These are phyloP conservation scores for Papiliotrema terrestris DNA, from an alignment of 1,284 basidiomycete genomes.

Conservation along the genomic window DNA sequence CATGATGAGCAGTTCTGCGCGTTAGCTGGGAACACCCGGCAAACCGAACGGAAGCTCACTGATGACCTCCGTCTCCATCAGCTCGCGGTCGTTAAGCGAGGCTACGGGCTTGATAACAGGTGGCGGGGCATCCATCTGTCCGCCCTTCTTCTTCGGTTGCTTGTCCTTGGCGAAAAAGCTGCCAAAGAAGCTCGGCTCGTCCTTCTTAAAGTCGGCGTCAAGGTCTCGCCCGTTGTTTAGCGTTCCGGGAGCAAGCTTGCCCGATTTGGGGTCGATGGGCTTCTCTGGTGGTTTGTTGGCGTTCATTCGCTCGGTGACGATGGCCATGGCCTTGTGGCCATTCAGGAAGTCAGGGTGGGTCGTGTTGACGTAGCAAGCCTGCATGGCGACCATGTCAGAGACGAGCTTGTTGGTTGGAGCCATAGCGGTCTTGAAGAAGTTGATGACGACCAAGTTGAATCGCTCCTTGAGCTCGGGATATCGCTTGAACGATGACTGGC, in stretches of 20 bases:
- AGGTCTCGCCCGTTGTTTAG: conserved; percentile 92
- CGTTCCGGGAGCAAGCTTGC: conserved; percentile 59
- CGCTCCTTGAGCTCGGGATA: conserved; percentile 91
- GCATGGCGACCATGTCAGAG: conserved; percentile 88
- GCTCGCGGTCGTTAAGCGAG: conserved; percentile 90
- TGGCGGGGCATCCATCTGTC: conserved; percentile 90
- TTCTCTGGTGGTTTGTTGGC: conserved; percentile 65
- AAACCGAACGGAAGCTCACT: conserved; percentile 62
- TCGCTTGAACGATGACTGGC: conserved; percentile 85
- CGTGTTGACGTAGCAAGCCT: conserved; percentile 97
- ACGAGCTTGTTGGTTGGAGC: conserved; percentile 91
- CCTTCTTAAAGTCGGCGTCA: conserved; percentile 82
- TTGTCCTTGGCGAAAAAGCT: conserved; percentile 74
- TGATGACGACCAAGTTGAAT: conserved; percentile 90
- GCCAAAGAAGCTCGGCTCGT: conserved; percentile 90
- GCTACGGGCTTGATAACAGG: conserved; percentile 83
- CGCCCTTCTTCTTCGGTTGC: conserved; percentile 70
- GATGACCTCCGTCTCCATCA: conserved; percentile 99
- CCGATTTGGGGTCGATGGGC: conserved; percentile 65
- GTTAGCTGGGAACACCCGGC: not conserved
- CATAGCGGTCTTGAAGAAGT: conserved; percentile 95
- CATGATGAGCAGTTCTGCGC: conserved; percentile 80
- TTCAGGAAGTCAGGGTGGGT: conserved; percentile 97
- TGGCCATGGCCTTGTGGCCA: conserved; percentile 92
- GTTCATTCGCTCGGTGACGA: conserved; percentile 80